Evolutionary conservation across 2,329 filamentous ascomycete species (phyloP).

Genomic region (Fusarium chuoi): DNA sequence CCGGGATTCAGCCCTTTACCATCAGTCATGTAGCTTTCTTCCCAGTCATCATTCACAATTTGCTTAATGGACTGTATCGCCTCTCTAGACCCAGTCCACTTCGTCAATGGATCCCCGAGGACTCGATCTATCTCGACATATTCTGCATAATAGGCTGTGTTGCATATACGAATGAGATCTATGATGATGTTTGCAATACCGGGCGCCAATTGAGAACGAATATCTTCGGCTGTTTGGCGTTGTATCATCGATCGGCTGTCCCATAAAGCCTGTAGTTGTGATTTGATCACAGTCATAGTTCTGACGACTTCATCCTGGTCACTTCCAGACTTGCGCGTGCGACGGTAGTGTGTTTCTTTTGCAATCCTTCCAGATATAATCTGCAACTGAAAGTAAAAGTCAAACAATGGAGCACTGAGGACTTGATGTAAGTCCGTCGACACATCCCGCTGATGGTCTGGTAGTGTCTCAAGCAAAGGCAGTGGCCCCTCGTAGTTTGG

Average conservation of each 20-base stretch:
- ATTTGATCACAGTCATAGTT: not conserved
- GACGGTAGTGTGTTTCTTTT: not conserved
- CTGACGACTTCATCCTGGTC: not conserved
- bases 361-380: not conserved
- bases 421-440: not conserved
- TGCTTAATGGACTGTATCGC: not conserved
- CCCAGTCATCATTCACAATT: not conserved
- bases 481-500: not conserved
- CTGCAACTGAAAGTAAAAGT: not conserved
- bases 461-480: not conserved
- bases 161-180: not conserved
- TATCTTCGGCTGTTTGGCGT: not conserved
- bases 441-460: not conserved
- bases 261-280: not conserved
- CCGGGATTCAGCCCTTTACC: not conserved
- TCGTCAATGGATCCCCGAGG: not conserved
- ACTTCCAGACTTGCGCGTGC: not conserved
- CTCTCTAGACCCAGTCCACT: not conserved
- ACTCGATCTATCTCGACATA: not conserved
- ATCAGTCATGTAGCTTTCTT: not conserved
- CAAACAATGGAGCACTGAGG: not conserved
- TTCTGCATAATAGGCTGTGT: not conserved
- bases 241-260: not conserved
- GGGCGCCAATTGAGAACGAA: not conserved
- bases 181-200: not conserved